phyloP scores from a whole-genome alignment of 2,329 filamentous ascomycete genomes.

The Biscogniauxia marginata region DNA sequence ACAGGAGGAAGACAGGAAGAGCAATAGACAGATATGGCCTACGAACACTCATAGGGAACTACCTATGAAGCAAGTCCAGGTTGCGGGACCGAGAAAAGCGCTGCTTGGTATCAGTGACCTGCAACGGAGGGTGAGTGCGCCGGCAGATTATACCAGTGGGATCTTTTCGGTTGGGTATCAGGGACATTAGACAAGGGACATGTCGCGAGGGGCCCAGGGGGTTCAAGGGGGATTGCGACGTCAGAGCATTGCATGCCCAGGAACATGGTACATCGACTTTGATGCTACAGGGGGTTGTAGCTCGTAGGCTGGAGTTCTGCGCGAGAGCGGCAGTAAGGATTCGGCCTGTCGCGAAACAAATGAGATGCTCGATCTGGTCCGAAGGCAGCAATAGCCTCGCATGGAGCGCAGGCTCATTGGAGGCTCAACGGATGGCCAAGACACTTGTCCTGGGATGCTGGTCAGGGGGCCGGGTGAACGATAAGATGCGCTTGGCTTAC shows the following conservation, averaged over 20 bases:
- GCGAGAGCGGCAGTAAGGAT: constrained; percentile 3
- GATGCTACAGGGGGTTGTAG: constrained; percentile 5
- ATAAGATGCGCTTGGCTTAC: too few relatives aligned
- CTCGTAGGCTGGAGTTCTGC: neutral
- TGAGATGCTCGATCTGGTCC: constrained; percentile 22
- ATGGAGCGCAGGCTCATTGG: constrained; percentile 9
- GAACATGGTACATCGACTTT: neutral
- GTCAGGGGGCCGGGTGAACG: too few relatives aligned
- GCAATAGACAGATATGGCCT: constrained; percentile 11
- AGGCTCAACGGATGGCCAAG: constrained; percentile 3
- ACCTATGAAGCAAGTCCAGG: neutral
- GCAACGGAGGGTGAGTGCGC: constrained; percentile 11
- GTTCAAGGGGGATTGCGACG: neutral
- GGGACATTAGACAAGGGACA: neutral
- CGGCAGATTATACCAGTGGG: neutral
- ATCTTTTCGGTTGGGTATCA: neutral
- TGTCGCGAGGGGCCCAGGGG: neutral
- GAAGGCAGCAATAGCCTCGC: constrained; percentile 25
- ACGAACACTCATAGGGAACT: too few relatives aligned
- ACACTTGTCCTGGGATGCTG: neutral
- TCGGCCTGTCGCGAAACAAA: constrained; percentile 14
- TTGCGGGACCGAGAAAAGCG: constrained; percentile 4
- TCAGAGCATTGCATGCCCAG: constrained; percentile 2
- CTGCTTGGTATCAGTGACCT: constrained; percentile 15
- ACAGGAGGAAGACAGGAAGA: neutral